Conservation (phyloP, 2,329 filamentous ascomycete genomes). For the Phyllosticta citribraziliensis region DNA sequence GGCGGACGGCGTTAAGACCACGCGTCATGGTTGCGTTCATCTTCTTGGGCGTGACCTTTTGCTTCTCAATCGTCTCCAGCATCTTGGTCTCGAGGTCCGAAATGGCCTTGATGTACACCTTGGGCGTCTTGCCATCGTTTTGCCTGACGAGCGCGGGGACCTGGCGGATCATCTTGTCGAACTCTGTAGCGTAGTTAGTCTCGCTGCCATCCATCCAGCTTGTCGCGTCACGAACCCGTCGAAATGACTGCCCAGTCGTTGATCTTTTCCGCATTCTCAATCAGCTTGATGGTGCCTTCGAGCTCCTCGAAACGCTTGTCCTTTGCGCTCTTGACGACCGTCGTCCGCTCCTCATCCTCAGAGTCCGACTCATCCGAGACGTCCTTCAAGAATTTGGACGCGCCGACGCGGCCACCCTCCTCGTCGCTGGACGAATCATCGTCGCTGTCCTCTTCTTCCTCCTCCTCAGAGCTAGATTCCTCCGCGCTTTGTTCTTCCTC, state of each 20-base stretch:
- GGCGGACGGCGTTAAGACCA: slow-evolving; percentile 92
- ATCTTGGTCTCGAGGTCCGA: slow-evolving; percentile 90
- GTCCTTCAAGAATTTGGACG: slow-evolving; percentile 73
- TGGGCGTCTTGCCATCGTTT: slow-evolving; percentile 68
- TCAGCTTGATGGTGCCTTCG: slow-evolving; percentile 77
- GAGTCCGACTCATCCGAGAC: slow-evolving; percentile 68
- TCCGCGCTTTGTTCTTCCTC: slow-evolving; percentile 55
- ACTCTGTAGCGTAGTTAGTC: slow-evolving; percentile 48
- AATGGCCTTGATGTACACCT: slow-evolving; percentile 84
- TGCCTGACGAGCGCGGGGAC: slow-evolving; percentile 46
- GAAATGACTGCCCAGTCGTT: slow-evolving; percentile 94
- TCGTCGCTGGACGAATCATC: slow-evolving; percentile 46
- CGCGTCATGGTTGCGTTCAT: slow-evolving; percentile 95
- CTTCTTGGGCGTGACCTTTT: slow-evolving; percentile 94
- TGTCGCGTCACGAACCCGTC: slow-evolving; percentile 48
- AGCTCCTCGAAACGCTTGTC: slow-evolving; percentile 95
- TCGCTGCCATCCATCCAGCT: slow-evolving; percentile 14
- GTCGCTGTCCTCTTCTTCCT: slow-evolving; percentile 51
- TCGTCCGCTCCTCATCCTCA: slow-evolving; percentile 76
- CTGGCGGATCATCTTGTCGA: slow-evolving; percentile 87
- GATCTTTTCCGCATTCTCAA: slow-evolving; percentile 96
- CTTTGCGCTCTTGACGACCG: slow-evolving; percentile 92
- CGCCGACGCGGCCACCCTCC: slow-evolving; percentile 51
- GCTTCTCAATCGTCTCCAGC: slow-evolving; percentile 88
- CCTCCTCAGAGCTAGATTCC: slow-evolving; percentile 48